phyloP scores from a whole-genome alignment of 495 filamentous ascomycete species.

The Aspergillus incahuasiensis region DNA sequence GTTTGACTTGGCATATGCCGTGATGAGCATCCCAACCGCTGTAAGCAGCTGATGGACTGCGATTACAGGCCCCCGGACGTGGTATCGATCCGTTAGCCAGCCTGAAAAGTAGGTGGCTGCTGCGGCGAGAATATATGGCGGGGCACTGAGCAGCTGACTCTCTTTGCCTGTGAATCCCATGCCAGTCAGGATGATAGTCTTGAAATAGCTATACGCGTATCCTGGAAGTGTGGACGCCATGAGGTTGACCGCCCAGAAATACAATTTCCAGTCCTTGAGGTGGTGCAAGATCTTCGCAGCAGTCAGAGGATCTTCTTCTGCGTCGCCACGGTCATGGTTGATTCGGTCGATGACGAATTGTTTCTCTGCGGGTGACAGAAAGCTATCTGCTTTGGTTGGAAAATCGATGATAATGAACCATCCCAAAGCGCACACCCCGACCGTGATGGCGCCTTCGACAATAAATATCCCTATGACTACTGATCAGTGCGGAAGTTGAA shows the following conservation, averaged over 20 bases:
- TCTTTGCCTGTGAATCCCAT: constrained; percentile 11
- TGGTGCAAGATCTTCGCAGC: constrained; percentile 9
- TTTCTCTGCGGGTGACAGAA: constrained; percentile 11
- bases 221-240: constrained; percentile 17
- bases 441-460: constrained; percentile 16
- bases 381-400: constrained; percentile 11
- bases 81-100: constrained; percentile 15
- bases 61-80: constrained; percentile 13
- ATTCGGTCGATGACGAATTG: constrained; percentile 15
- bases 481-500: neutral
- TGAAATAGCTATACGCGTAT: constrained; percentile 19
- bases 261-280: constrained; percentile 16
- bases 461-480: constrained; percentile 14
- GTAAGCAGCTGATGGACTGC: constrained; percentile 16
- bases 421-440: constrained; percentile 10
- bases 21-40: constrained; percentile 15
- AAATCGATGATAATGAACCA: constrained; percentile 16
- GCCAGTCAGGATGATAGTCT: constrained; percentile 10
- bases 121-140: constrained; percentile 13
- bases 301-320: constrained; percentile 9
- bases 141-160: constrained; percentile 12
- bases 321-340: constrained; percentile 15
- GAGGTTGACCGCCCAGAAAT: constrained; percentile 17
- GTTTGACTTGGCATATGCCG: constrained; percentile 8
- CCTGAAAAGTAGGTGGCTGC: constrained; percentile 7